phyloP scores from a whole-genome alignment of 768 basidiomycete genomes.

The Amanita rimosa region DNA sequence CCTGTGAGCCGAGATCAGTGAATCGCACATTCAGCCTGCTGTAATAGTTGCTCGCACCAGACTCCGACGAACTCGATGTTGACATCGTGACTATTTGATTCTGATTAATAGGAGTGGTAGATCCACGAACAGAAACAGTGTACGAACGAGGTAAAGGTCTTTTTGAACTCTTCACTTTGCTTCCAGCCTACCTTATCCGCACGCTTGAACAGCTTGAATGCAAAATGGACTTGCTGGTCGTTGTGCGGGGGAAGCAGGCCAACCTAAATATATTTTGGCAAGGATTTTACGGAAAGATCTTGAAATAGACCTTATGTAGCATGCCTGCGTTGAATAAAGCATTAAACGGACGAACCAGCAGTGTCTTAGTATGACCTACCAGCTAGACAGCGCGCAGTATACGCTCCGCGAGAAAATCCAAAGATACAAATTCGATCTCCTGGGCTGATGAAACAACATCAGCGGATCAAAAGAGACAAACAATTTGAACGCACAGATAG shows the following conservation, averaged over 20 bases:
- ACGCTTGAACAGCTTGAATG: conserved; percentile 10
- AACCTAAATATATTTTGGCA: no score
- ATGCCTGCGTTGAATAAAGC: conserved; percentile 31
- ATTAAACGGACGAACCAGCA: background rate
- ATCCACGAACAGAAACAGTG: no score
- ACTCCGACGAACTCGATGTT: conserved; percentile 8
- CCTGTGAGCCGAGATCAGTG: background rate
- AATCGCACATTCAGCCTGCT: background rate
- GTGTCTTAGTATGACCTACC: background rate
- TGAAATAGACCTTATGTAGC: conserved; percentile 30
- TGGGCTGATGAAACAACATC: background rate
- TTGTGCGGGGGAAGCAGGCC: conserved; percentile 36
- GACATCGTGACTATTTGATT: conserved; percentile 11
- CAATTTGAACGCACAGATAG: background rate
- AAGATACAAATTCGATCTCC: conserved; percentile 1
- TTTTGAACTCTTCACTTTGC: conserved; percentile 31
- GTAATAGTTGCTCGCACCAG: conserved; percentile 1
- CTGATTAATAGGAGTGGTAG: no score
- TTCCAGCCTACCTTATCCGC: background rate
- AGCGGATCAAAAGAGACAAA: background rate
- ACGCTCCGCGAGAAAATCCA: conserved; percentile 59
- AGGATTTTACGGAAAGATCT: no score
- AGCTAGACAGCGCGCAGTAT: conserved; percentile 36
- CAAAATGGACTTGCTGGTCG: conserved; percentile 48
- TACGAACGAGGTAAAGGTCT: conserved; percentile 30